Conservation (phyloP, 2,329 filamentous ascomycete species). For the Fragosphaeria purpurea region DNA sequence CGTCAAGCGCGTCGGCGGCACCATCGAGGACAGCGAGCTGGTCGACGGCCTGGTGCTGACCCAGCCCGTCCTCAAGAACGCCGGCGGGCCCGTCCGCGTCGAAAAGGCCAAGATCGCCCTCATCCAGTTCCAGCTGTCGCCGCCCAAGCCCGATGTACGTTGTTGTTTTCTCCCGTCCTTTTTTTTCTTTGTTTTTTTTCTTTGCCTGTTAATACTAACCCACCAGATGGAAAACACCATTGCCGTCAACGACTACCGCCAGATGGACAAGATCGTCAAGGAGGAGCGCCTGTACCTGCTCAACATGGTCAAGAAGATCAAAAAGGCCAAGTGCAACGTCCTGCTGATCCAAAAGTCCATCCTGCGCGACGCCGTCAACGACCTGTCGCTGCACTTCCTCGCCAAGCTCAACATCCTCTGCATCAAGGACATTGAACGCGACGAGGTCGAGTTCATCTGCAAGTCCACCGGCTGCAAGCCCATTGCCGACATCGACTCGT, state of each 20-base stretch:
- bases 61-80: constrained; percentile 88
- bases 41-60: constrained; percentile 88
- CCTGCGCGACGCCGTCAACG: constrained; percentile 93
- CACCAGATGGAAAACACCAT: constrained; percentile 96
- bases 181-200: not conserved
- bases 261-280: constrained; percentile 99
- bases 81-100: constrained; percentile 80
- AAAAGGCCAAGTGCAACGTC: constrained; percentile 99
- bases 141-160: constrained; percentile 84
- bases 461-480: constrained; percentile 99
- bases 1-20: constrained; percentile 94
- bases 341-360: constrained; percentile 98
- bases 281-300: constrained; percentile 96
- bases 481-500: constrained; percentile 95
- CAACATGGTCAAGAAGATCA: constrained; percentile 99
- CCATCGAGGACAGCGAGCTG: constrained; percentile 97
- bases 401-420: constrained; percentile 93
- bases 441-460: constrained; percentile 99
- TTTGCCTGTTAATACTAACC: constrained; percentile 3
- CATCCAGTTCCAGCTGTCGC: constrained; percentile 97
- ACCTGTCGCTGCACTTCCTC: constrained; percentile 92
- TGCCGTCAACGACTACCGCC: constrained; percentile 96
- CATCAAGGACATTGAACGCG: constrained; percentile 95
- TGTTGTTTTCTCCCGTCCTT: not conserved
- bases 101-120: constrained; percentile 96